phyloP scores from a whole-genome alignment of 805 yeast genomes.

The Candida lessepsii region DNA sequence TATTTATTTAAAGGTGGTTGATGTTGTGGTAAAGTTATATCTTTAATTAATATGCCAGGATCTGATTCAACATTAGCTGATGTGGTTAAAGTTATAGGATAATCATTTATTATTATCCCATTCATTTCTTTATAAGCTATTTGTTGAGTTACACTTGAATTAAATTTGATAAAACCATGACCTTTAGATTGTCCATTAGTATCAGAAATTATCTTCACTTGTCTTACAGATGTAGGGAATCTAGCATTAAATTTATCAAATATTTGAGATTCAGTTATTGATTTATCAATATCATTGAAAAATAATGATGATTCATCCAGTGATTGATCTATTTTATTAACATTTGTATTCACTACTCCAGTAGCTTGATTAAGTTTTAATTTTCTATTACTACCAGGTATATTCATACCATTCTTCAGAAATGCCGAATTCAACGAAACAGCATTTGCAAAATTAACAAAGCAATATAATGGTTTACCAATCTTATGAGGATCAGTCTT shows the following conservation, averaged over 20 bases:
- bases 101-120: constrained; percentile 66
- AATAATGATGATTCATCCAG: constrained; percentile 54
- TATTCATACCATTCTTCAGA: constrained; percentile 60
- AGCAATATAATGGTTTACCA: constrained; percentile 56
- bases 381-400: constrained; percentile 62
- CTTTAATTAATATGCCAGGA: constrained; percentile 6
- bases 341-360: constrained; percentile 10
- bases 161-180: constrained; percentile 85
- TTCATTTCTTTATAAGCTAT: constrained; percentile 79
- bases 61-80: constrained; percentile 1
- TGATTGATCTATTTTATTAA: not conserved
- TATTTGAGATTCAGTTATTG: constrained; percentile 64
- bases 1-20: constrained; percentile 60
- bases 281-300: constrained; percentile 81
- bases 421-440: constrained; percentile 66
- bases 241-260: constrained; percentile 64
- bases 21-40: constrained; percentile 33
- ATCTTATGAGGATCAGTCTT: constrained; percentile 44
- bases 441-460: constrained; percentile 65
- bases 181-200: constrained; percentile 72
- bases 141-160: constrained; percentile 62
- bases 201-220: constrained; percentile 79
- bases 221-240: constrained; percentile 66
- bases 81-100: constrained; percentile 58
- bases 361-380: constrained; percentile 84